Evolutionary conservation across 1,284 basidiomycete species (phyloP), one percentile per base, ranked within the genome.

Genomic region (Peniophora sp.): DNA sequence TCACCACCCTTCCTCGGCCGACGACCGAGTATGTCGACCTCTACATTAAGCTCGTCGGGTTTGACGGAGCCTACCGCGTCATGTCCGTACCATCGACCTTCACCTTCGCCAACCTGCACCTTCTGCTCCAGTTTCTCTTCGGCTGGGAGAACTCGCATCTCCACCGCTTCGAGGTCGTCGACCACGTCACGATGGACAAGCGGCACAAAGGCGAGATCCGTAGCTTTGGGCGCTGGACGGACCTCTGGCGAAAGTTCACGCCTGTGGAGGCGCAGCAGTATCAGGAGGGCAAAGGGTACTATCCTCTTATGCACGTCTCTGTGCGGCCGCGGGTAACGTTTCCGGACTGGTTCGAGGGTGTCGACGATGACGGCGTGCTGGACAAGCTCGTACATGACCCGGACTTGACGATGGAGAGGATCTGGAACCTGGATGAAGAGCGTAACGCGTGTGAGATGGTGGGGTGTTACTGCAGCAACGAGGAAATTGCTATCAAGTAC

Each of bases 91-190:
- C 65, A 3, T 55, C 63, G 46, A 63, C 64, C 38, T 67, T 64
- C 58, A 69, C 61, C 11, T 67, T 71, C 52, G 61, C 63, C 50
- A 64, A 68, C 53, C 61, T 71, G 45, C 66, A 68, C 53, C 58
- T 49, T 24, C 57, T 67, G 55, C 60, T 65, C 46, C 59, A 65
- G 35, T 65, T 67, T 58, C 59, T 67, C 56, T 72, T 69, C 51
- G 69, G 70, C 35, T 69, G 65, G 65, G 58, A 56, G 43, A 57
- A 65, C 23, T 45, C 55, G 2, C 68, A 68, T 50, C 45, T 55
- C 20, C 67, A 66, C 51, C 51, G 53, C 1, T 57, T 60, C 14
- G 54, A 61, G 27, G 63, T 68, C 6, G 59, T 57, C 48, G 54
- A 59, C 9, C 48, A 66, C 47, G 59, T 61, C 45, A 59, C 63